Evolutionary conservation across 805 yeast genomes (phyloP).

Genomic region (Priceomyces castillae): DNA sequence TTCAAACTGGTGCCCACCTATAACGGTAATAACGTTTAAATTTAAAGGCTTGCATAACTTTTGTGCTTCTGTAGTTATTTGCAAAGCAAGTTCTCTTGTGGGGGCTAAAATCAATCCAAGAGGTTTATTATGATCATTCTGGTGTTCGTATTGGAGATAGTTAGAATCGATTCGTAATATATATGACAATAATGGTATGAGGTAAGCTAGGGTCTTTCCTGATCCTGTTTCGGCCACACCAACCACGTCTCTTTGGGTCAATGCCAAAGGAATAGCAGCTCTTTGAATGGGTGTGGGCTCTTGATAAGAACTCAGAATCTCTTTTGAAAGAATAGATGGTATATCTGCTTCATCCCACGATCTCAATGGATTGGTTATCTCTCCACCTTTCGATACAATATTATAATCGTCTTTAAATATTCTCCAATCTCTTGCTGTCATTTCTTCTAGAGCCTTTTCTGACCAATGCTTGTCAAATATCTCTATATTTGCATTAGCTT

Average conservation of each 20-base stretch:
- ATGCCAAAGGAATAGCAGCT: constrained; percentile 75
- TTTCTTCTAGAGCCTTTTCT: constrained; percentile 55
- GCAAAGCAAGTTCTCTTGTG: constrained; percentile 90
- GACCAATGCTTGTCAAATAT: constrained; percentile 55
- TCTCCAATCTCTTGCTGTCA: constrained; percentile 89
- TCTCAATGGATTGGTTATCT: constrained; percentile 59
- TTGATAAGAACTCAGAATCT: constrained; percentile 41
- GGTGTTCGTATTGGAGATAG: constrained; percentile 38
- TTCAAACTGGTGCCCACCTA: constrained; percentile 88
- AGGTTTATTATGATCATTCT: constrained; percentile 58
- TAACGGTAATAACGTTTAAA: constrained; percentile 58
- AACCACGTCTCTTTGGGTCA: constrained; percentile 60
- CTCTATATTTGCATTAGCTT: constrained; percentile 5
- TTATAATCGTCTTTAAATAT: constrained; percentile 75
- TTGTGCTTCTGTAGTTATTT: constrained; percentile 66
- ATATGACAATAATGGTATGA: constrained; percentile 67
- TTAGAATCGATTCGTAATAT: constrained; percentile 36
- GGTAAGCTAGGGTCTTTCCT: constrained; percentile 86
- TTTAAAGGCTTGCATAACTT: constrained; percentile 44
- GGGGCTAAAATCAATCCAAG: constrained; percentile 85
- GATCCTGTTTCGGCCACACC: constrained; percentile 98
- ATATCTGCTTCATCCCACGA: constrained; percentile 68
- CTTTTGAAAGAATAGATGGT: constrained; percentile 13
- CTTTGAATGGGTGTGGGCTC: constrained; percentile 91
- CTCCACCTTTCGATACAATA: constrained; percentile 52